Conservation (phyloP, 202 grass and related monocot species). For the Brachypodium distachyon region DNA sequence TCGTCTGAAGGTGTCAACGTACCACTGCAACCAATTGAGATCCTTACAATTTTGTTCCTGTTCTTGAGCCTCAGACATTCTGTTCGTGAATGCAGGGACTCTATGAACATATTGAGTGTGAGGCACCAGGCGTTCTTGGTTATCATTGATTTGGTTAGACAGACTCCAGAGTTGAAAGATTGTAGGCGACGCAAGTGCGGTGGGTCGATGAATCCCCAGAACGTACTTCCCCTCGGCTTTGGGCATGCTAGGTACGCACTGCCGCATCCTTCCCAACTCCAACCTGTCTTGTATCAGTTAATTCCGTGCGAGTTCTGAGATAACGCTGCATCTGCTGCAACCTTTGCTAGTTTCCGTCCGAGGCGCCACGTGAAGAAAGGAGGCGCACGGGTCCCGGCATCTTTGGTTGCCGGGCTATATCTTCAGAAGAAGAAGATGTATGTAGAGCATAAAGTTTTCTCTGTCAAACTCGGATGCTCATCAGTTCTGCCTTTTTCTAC, state of each 20-base stretch:
- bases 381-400: neutral
- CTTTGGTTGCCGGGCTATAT: neutral
- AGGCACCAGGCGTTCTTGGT: neutral
- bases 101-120: neutral
- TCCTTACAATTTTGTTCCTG: neutral
- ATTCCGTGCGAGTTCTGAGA: no score
- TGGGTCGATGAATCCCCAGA: neutral
- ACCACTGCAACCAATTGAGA: no score
- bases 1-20: no score
- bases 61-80: neutral
- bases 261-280: neutral
- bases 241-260: neutral
- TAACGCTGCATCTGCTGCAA: neutral
- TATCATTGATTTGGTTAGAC: neutral
- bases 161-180: neutral
- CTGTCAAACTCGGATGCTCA: neutral
- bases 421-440: conserved; percentile 1
- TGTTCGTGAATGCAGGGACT: neutral
- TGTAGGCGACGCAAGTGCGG: neutral
- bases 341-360: neutral
- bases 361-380: neutral
- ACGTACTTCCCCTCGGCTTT: neutral
- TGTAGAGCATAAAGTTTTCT: neutral
- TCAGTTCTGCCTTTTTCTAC: neutral
- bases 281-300: no score